These are phyloP conservation scores for Daedaleopsis sinensis DNA, from an alignment of 768 basidiomycete species.

Conservation along the genomic window DNA sequence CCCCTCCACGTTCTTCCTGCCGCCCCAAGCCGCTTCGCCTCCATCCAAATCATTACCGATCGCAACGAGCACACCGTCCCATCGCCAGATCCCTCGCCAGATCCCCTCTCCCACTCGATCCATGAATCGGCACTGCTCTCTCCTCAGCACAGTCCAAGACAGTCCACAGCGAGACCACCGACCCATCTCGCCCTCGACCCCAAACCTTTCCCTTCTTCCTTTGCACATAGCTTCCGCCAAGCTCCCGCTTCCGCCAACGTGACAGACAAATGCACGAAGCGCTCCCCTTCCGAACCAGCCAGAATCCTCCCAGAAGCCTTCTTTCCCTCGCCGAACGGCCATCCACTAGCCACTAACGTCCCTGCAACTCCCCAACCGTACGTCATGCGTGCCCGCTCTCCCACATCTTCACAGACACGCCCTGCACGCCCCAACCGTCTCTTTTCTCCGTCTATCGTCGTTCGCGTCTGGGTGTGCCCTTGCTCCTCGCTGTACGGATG, in stretches of 20 bases:
- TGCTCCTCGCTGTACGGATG: neutral
- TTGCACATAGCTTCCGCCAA: neutral
- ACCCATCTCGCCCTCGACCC: neutral
- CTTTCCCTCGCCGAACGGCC: slow-evolving; percentile 16
- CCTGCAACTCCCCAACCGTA: slow-evolving; percentile 2
- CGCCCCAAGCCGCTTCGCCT: slow-evolving; percentile 1
- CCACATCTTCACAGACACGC: slow-evolving; percentile 4
- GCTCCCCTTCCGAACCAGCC: slow-evolving; percentile 13
- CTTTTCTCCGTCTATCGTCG: neutral
- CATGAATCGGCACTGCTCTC: neutral
- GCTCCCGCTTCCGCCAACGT: slow-evolving; percentile 8
- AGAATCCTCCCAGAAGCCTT: slow-evolving; percentile 17
- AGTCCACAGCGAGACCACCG: neutral
- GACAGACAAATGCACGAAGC: slow-evolving; percentile 3
- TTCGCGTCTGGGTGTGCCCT: neutral
- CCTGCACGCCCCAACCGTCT: neutral
- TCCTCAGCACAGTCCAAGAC: neutral
- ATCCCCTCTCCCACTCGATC: neutral
- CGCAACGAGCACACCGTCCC: slow-evolving; percentile 10
- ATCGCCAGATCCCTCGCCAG: neutral
- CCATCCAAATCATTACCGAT: slow-evolving; percentile 7
- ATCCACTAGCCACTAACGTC: slow-evolving; percentile 5
- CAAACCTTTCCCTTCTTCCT: neutral
- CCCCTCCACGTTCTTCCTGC: slow-evolving; percentile 1
- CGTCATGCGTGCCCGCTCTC: neutral